Evolutionary conservation across 108 stramenopile genomes (phyloP).

Genomic region (Skeletonema menzelii): DNA sequence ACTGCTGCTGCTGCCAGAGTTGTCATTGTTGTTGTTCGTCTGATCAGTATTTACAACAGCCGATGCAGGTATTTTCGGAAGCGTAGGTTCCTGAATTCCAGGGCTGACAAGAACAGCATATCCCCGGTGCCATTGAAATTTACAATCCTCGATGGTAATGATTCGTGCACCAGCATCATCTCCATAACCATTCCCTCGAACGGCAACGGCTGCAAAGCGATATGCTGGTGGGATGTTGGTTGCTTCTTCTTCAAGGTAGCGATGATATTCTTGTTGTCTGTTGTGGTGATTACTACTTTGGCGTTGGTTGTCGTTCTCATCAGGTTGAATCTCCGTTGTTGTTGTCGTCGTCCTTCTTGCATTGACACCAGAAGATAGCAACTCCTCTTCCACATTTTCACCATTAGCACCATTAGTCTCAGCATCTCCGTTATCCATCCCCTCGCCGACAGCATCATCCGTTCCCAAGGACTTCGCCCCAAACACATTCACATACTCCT

Average conservation of each 20-base stretch:
- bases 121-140: conserved; percentile 26
- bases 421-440: conserved; percentile 3
- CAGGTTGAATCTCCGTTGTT: background rate
- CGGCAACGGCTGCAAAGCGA: conserved; percentile 35
- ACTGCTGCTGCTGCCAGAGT: background rate
- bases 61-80: conserved; percentile 14
- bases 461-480: background rate
- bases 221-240: conserved; percentile 5
- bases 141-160: conserved; percentile 33
- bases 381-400: background rate
- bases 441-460: background rate
- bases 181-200: conserved; percentile 30
- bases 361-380: background rate
- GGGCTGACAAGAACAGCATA: conserved; percentile 40
- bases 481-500: conserved; percentile 15
- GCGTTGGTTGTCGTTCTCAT: background rate
- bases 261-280: background rate
- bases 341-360: background rate
- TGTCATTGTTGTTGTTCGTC: background rate
- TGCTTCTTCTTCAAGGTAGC: background rate
- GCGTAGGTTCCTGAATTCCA: conserved; percentile 25
- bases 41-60: background rate
- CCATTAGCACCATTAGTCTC: background rate
- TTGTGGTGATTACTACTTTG: background rate
- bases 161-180: conserved; percentile 36